Evolutionary conservation across 495 filamentous ascomycete genomes (phyloP), one percentile per base, ranked within the genome.

Genomic region (Mytilinidion resinicola): DNA sequence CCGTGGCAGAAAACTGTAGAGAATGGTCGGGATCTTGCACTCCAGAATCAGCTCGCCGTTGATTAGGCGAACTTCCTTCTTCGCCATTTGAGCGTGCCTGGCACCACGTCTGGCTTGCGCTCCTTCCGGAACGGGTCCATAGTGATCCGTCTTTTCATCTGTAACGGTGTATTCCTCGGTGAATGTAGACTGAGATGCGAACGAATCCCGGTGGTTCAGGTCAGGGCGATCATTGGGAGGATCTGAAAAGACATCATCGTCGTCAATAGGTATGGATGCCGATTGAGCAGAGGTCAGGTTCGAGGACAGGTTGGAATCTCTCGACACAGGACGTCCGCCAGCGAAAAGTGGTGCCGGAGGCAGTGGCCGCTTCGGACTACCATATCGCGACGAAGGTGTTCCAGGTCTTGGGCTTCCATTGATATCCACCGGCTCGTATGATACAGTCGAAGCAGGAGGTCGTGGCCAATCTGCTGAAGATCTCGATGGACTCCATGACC

Each of bases 1-100:
- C 35, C 91, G 81, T 0, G 95, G 95, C 47, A 97, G 76, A 72
- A 97, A 97, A 66, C 87, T 91, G 77, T 97, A 91, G 9, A 97
- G 77, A 64, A 96, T 99, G 0, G 95, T 96, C 0, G 95, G 95
- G 50, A 99, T 97, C 70, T 97, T 97, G 79, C 95, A 97, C 76
- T 99, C 95, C 15, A 99, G 77, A 54, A 99, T 92, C 37, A 99
- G 82, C 73, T 97, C 91, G 67, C 95, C 95, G 69, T 96, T 96
- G 79, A 96, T 91, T 3, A 99, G 81, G 59, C 87, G 83, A 21
- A 99, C 95, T 74, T 97, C 91, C 60, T 93, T 95, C 77, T 88
- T 93, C 20, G 86, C 80, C 83, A 95, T 92, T 64, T 93, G 88
- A 1, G 90, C 89, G 38, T 87, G 78, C 54, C 93, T 82, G 36